Percentiles rank a stretch among this genome's conserved stretches.
Evolutionary conservation across 768 basidiomycete genomes (phyloP).

Genomic region (Suillus plorans): DNA sequence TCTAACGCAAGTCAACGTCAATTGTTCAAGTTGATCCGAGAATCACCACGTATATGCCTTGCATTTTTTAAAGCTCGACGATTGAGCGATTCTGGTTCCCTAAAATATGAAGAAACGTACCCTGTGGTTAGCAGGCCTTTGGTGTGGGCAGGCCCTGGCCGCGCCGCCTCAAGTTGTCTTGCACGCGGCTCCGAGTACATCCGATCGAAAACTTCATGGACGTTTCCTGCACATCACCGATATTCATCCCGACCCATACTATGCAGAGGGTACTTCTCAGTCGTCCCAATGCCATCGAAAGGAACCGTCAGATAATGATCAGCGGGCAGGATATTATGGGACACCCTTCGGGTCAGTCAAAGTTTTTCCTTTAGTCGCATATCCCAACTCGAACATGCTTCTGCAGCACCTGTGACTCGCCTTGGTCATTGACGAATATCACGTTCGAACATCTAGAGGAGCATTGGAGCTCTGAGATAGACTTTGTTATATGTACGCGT

Average conservation of each 20-base stretch:
- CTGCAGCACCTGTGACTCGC: constrained; percentile 71
- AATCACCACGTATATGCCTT: neutral
- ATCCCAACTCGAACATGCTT: constrained; percentile 2
- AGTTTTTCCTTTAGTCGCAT: neutral
- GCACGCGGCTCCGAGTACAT: constrained; percentile 16
- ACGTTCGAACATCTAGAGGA: constrained; percentile 79
- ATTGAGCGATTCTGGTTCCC: neutral
- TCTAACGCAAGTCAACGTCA: neutral
- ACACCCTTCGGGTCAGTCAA: constrained; percentile 61
- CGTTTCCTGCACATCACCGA: constrained; percentile 84
- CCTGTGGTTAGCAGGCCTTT: constrained; percentile 10
- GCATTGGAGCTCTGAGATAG: constrained; percentile 80
- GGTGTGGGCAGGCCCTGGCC: constrained; percentile 17
- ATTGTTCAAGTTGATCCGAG: neutral
- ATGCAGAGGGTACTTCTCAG: constrained; percentile 48
- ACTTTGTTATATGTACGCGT: constrained; percentile 79
- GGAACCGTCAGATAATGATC: constrained; percentile 50
- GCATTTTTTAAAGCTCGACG: neutral
- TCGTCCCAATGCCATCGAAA: constrained; percentile 67
- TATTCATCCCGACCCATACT: constrained; percentile 79
- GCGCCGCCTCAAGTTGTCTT: constrained; percentile 44
- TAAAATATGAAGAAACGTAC: constrained; percentile 3
- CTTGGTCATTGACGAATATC: constrained; percentile 72
- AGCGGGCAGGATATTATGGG: constrained; percentile 61
- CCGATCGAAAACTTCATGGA: constrained; percentile 53